Evolutionary conservation across 345 rosid species (phyloP).

Genomic region (Ceriops tagal): DNA sequence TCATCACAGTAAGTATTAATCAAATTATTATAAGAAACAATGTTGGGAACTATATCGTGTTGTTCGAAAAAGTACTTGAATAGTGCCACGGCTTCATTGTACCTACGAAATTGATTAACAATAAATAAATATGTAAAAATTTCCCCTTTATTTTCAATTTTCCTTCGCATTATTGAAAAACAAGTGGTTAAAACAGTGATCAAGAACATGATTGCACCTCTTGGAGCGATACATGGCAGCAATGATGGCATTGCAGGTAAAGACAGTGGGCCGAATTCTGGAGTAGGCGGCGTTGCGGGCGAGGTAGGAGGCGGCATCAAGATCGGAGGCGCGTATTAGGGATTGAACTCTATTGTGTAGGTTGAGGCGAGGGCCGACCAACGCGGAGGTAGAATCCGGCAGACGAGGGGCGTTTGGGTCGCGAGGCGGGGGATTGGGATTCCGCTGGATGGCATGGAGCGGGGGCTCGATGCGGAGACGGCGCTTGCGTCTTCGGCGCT

Average conservation of each 20-base stretch:
- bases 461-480: slow-evolving; percentile 94
- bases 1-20: slow-evolving; percentile 84
- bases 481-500: slow-evolving; percentile 86
- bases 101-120: slow-evolving; percentile 7
- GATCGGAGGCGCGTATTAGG: slow-evolving; percentile 86
- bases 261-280: slow-evolving; percentile 78
- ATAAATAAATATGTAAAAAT: no score
- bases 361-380: slow-evolving; percentile 81
- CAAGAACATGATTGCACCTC: slow-evolving; percentile 33
- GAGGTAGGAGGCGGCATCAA: slow-evolving; percentile 79
- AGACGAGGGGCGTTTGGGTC: slow-evolving; percentile 95
- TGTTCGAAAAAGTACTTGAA: slow-evolving; percentile 78
- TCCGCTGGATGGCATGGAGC: slow-evolving; percentile 72
- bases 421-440: slow-evolving; percentile 53
- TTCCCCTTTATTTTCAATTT: no score
- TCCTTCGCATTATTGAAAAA: no score
- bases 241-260: slow-evolving; percentile 93
- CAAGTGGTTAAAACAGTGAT: no score
- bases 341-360: slow-evolving; percentile 95
- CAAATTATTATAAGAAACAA: slow-evolving; percentile 88
- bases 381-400: slow-evolving; percentile 80
- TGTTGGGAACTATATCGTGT: slow-evolving; percentile 75
- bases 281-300: slow-evolving; percentile 78
- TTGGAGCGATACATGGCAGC: slow-evolving; percentile 92
- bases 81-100: slow-evolving; percentile 65